Conservation (phyloP, 129 eudicot species). For the Flaveria ramosissima region DNA sequence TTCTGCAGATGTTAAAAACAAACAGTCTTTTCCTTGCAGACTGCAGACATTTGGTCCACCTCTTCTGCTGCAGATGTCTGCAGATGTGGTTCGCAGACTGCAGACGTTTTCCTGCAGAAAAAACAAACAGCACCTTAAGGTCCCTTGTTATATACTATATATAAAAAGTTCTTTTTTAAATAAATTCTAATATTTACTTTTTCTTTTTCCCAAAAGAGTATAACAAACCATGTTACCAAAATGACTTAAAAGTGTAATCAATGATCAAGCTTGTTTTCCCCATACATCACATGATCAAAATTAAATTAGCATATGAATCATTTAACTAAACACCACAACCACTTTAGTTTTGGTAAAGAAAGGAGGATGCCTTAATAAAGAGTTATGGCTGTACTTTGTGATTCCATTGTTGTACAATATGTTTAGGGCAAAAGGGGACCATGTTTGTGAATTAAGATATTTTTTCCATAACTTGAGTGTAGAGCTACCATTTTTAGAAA, state of each 20-base stretch:
- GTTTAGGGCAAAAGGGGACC: constrained; percentile 1
- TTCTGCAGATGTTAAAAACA: no score
- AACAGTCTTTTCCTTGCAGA: no score
- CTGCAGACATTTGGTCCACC: no score
- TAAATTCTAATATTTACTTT: neutral
- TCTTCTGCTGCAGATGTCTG: no score
- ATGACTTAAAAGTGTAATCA: constrained; percentile 26
- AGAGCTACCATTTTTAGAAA: neutral
- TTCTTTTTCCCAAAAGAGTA: neutral
- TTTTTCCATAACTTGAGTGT: neutral
- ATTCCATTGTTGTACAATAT: constrained; percentile 24
- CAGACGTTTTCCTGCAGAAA: no score
- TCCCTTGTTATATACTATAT: neutral
- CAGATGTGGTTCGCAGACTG: no score
- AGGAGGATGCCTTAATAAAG: neutral
- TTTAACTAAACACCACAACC: constrained; percentile 12
- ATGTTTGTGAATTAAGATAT: neutral
- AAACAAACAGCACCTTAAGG: no score
- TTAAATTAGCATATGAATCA: constrained; percentile 14
- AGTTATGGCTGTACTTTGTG: constrained; percentile 24
- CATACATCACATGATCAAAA: constrained; percentile 31
- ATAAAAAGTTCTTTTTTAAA: neutral
- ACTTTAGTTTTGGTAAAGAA: constrained; percentile 15
- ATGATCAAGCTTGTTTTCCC: constrained; percentile 21
- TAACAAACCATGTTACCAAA: constrained; percentile 24